phyloP scores from a whole-genome alignment of 345 rosid species.

The Noccaea caerulescens region DNA sequence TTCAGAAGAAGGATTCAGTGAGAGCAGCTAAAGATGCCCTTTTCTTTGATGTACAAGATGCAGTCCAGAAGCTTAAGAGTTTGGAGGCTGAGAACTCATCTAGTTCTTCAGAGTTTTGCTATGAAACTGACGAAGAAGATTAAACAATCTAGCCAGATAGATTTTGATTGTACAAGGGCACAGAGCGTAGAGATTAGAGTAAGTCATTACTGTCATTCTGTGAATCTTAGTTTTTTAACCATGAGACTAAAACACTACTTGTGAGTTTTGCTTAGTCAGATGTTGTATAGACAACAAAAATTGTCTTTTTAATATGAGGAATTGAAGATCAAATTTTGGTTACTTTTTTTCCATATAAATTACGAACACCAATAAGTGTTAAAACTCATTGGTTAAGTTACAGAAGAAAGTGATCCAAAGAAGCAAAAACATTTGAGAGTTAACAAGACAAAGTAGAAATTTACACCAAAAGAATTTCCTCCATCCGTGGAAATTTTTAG shows the following conservation, averaged over 20 bases:
- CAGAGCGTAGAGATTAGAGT: conserved; percentile 18
- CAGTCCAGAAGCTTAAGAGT: conserved; percentile 60
- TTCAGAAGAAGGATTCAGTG: conserved; percentile 48
- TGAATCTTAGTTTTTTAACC: conserved; percentile 32
- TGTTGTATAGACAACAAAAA: conserved; percentile 22
- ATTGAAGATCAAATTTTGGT: neutral
- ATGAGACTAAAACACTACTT: conserved; percentile 25
- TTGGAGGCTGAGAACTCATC: conserved; percentile 40
- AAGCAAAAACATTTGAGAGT: conserved; percentile 32
- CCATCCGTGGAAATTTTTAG: conserved; percentile 16
- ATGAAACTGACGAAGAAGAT: conserved; percentile 47
- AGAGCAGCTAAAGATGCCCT: conserved; percentile 62
- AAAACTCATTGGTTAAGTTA: conserved; percentile 25
- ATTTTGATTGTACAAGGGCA: conserved; percentile 18
- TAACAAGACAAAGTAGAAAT: conserved; percentile 28
- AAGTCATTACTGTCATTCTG: conserved; percentile 16
- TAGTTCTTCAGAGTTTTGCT: conserved; percentile 49
- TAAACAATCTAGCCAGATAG: conserved; percentile 31
- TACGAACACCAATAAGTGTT: conserved; percentile 14
- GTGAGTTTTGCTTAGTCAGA: conserved; percentile 10
- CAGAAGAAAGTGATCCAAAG: conserved; percentile 17
- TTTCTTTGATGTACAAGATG: conserved; percentile 61
- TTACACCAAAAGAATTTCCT: conserved; percentile 40
- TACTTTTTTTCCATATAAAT: neutral
- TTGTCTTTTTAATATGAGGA: conserved; percentile 15